Percentiles rank a stretch among this genome's conserved stretches.
phyloP scores from a whole-genome alignment of 306 rosid genomes.

The Trifolium subterraneum region DNA sequence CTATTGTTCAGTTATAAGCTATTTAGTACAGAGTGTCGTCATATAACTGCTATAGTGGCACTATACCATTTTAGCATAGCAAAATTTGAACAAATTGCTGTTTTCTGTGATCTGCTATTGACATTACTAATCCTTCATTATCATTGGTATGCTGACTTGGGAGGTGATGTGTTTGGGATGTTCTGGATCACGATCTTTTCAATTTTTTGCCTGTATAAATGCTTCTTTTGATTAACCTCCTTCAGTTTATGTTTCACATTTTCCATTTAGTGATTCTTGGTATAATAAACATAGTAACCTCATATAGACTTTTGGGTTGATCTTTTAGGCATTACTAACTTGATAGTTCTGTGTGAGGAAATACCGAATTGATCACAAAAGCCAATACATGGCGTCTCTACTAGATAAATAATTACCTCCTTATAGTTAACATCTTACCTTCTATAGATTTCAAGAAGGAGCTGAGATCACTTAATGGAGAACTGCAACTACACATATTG shows the following conservation, averaged over 20 bases:
- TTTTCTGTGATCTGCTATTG: not conserved
- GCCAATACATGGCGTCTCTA: not conserved
- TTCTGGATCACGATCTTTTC: conserved; percentile 2
- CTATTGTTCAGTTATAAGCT: not conserved
- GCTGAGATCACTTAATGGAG: conserved; percentile 84
- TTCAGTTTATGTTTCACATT: conserved; percentile 14
- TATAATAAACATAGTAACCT: not conserved
- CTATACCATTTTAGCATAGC: not conserved
- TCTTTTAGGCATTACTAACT: not conserved
- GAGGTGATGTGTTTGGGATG: conserved; percentile 5
- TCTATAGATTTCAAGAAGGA: conserved; percentile 84
- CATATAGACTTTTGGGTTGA: conserved; percentile 1
- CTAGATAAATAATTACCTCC: not conserved
- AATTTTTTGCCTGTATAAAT: not conserved
- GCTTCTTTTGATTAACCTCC: conserved; percentile 5
- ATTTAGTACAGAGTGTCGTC: not conserved
- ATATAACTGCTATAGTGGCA: not conserved
- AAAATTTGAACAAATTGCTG: not conserved
- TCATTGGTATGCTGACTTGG: conserved; percentile 11
- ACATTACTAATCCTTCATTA: not conserved
- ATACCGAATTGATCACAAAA: conserved; percentile 22
- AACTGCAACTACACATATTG: conserved; percentile 80
- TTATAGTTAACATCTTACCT: conserved; percentile 24
- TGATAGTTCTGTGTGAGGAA: conserved; percentile 2
- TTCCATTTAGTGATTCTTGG: conserved; percentile 16